A percentile compares a stretch with the other conserved stretches of the same genome.
Conservation (phyloP, 768 basidiomycete genomes). For the Coprinellus micaceus region DNA sequence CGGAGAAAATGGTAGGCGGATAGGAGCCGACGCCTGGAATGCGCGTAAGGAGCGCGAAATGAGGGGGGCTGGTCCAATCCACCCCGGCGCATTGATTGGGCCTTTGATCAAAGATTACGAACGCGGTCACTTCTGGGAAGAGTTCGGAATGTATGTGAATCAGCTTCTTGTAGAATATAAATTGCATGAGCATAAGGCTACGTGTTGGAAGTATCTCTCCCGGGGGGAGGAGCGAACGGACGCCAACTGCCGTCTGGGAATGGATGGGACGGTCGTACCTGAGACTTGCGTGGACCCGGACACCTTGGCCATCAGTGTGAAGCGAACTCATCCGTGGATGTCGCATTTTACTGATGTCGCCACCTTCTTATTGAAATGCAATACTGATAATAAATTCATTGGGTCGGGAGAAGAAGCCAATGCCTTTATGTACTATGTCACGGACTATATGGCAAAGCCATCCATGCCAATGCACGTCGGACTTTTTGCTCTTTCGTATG, state of each 20-base stretch:
- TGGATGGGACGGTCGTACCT: background rate
- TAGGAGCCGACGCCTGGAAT: no score
- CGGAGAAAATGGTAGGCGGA: no score
- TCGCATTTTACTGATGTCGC: background rate
- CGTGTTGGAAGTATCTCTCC: constrained; percentile 1
- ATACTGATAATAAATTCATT: constrained; percentile 26
- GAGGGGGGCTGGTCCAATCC: background rate
- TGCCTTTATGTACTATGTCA: constrained; percentile 31
- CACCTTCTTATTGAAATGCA: constrained; percentile 3
- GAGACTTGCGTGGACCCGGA: background rate
- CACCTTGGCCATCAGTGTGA: background rate
- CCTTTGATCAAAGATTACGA: background rate
- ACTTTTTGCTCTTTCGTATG: constrained; percentile 10
- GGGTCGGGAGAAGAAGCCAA: constrained; percentile 29
- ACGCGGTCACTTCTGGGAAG: background rate
- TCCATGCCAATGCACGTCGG: constrained; percentile 18
- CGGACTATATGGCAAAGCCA: constrained; percentile 36
- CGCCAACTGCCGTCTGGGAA: constrained; percentile 10
- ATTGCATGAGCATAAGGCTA: background rate
- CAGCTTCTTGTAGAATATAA: background rate
- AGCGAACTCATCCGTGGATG: background rate
- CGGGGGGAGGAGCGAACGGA: background rate
- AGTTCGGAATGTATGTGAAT: background rate
- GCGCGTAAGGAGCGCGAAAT: background rate
- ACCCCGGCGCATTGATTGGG: background rate